Conservation (phyloP, 352 stramenopile genomes). For the Pythium aristosporum region DNA sequence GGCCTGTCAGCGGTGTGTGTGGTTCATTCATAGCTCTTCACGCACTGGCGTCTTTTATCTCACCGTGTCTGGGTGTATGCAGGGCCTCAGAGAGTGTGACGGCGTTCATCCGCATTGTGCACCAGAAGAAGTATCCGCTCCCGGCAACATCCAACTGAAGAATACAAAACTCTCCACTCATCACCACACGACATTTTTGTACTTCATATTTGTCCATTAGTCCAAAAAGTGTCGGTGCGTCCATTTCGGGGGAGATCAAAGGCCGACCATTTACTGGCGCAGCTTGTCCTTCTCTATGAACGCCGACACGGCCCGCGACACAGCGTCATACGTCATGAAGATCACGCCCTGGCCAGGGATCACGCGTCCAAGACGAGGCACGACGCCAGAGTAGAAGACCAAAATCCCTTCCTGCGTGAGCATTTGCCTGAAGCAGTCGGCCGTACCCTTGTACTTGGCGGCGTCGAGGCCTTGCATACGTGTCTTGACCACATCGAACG, state of each 20-base stretch:
- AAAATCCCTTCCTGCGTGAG: slow-evolving; percentile 80
- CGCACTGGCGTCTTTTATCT: neutral
- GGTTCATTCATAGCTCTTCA: neutral
- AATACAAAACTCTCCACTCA: no score
- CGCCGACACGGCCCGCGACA: slow-evolving; percentile 52
- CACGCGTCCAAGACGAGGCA: slow-evolving; percentile 91
- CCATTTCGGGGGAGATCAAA: neutral
- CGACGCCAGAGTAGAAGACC: slow-evolving; percentile 92
- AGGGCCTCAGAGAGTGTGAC: slow-evolving; percentile 66
- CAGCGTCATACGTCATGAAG: slow-evolving; percentile 93
- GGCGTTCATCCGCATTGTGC: slow-evolving; percentile 75
- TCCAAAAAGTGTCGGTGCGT: neutral
- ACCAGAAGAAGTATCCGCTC: slow-evolving; percentile 67
- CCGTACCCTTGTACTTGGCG: slow-evolving; percentile 72
- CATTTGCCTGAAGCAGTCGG: slow-evolving; percentile 93
- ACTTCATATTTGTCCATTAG: neutral
- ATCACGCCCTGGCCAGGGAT: slow-evolving; percentile 97
- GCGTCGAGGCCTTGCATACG: slow-evolving; percentile 81
- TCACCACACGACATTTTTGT: neutral
- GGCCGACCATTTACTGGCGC: neutral
- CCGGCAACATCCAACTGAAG: slow-evolving; percentile 8
- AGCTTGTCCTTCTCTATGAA: slow-evolving; percentile 45
- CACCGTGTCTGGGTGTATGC: neutral
- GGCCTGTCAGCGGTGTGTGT: slow-evolving; percentile 61
- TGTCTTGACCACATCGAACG: slow-evolving; percentile 86